Percentiles rank a stretch among this genome's conserved stretches.
These are phyloP conservation scores for Acanthamoeba pearcei DNA, from an alignment of 208 protist genomes.

Conservation along the genomic window DNA sequence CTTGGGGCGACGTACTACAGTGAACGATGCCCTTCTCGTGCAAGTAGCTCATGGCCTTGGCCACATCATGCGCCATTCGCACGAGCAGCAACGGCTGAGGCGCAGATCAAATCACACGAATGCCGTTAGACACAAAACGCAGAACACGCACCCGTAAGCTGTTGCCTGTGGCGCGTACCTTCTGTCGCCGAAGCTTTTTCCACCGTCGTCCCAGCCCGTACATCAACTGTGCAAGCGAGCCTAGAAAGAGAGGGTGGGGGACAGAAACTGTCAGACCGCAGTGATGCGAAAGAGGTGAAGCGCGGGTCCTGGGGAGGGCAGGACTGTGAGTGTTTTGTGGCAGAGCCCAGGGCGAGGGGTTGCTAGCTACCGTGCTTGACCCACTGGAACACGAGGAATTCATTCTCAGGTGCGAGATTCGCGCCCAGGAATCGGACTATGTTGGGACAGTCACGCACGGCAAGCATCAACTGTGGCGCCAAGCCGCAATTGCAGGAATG, in stretches of 20 bases:
- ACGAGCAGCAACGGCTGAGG: neutral
- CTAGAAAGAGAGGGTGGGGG: neutral
- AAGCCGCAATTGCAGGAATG: too few species aligned
- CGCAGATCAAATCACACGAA: too few species aligned
- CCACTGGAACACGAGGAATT: neutral
- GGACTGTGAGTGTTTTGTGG: too few species aligned
- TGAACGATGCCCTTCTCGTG: conserved; percentile 21
- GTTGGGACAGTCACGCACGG: neutral
- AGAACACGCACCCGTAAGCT: too few species aligned
- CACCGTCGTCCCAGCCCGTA: neutral
- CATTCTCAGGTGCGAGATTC: neutral
- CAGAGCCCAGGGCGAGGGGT: neutral
- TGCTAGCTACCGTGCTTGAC: neutral
- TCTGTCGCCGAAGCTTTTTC: conserved; percentile 9
- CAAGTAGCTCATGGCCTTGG: neutral
- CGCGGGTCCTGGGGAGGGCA: neutral
- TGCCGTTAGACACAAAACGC: too few species aligned
- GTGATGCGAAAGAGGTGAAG: too few species aligned
- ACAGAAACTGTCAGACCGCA: too few species aligned
- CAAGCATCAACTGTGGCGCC: neutral
- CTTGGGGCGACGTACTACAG: neutral
- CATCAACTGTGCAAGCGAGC: neutral
- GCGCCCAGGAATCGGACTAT: neutral
- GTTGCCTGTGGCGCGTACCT: neutral
- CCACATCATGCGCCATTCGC: conserved; percentile 2